These are phyloP conservation scores for Didymella keratinophila DNA, from an alignment of 2,329 filamentous ascomycete genomes.

Conservation along the genomic window DNA sequence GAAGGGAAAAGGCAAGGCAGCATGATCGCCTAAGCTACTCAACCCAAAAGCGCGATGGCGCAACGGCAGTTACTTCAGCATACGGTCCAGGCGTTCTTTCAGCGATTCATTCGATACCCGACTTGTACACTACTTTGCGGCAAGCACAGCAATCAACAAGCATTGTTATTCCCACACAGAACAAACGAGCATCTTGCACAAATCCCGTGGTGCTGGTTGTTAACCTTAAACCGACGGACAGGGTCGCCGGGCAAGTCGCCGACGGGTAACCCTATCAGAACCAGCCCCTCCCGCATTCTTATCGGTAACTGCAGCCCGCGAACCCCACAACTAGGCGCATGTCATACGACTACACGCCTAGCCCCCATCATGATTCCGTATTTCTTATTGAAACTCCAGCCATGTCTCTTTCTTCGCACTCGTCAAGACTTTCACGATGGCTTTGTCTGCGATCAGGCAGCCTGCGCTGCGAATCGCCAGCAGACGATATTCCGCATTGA, in stretches of 20 bases:
- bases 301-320: slow-evolving; percentile 29
- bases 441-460: slow-evolving; percentile 19
- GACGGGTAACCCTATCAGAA: slow-evolving; percentile 19
- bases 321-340: slow-evolving; percentile 31
- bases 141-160: slow-evolving; percentile 5
- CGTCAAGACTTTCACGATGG: slow-evolving; percentile 23
- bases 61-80: not conserved
- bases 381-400: slow-evolving; percentile 14
- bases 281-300: slow-evolving; percentile 23
- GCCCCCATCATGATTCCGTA: slow-evolving; percentile 25
- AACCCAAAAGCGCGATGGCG: not conserved
- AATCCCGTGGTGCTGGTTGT: not conserved
- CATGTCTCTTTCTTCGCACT: slow-evolving; percentile 18
- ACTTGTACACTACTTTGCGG: slow-evolving; percentile 11
- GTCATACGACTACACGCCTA: slow-evolving; percentile 24
- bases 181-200: not conserved
- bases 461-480: slow-evolving; percentile 32
- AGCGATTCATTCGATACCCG: slow-evolving; percentile 20
- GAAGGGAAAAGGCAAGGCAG: slow-evolving; percentile 55
- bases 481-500: slow-evolving; percentile 32
- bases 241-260: slow-evolving; percentile 14
- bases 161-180: not conserved
- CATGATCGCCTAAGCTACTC: not conserved
- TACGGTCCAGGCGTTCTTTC: slow-evolving; percentile 15
- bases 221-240: not conserved